These are phyloP conservation scores for Cryptococcus sp. DNA, from an alignment of 1,284 basidiomycete species.

Conservation along the genomic window DNA sequence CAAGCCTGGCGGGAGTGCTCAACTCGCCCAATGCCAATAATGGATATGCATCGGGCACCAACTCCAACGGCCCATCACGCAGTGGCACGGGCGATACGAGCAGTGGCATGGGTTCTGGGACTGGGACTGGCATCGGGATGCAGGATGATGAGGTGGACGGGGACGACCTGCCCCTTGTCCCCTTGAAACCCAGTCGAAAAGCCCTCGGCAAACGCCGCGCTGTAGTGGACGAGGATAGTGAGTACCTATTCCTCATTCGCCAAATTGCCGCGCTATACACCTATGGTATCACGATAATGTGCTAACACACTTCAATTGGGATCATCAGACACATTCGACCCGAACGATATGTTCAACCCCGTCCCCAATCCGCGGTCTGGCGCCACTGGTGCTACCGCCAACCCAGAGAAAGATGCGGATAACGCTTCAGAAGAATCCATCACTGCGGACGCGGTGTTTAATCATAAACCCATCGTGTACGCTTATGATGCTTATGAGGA, in stretches of 20 bases:
- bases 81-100: slow-evolving; percentile 29
- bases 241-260: slow-evolving; percentile 14
- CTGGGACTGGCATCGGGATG: not conserved
- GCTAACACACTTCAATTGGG: slow-evolving; percentile 1
- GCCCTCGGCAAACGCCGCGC: slow-evolving; percentile 51
- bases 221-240: slow-evolving; percentile 42
- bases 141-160: slow-evolving; percentile 24
- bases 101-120: slow-evolving; percentile 11
- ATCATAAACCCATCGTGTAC: slow-evolving; percentile 42
- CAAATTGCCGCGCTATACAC: no score
- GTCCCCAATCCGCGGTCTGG: not conserved
- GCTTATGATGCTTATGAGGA: slow-evolving; percentile 54
- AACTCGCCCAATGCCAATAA: no score
- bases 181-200: slow-evolving; percentile 44
- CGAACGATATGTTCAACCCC: slow-evolving; percentile 48
- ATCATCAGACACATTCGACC: slow-evolving; percentile 41
- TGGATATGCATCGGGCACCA: not conserved
- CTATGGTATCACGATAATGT: not conserved
- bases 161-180: slow-evolving; percentile 24
- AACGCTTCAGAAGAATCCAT: slow-evolving; percentile 32
- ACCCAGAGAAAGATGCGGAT: slow-evolving; percentile 1
- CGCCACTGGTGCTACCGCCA: not conserved
- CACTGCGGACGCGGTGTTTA: slow-evolving; percentile 34
- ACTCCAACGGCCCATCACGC: slow-evolving; percentile 15
- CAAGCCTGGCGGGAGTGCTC: slow-evolving; percentile 9